Conservation (phyloP, 169 alveolate species). For the Plasmodium coatneyi region DNA sequence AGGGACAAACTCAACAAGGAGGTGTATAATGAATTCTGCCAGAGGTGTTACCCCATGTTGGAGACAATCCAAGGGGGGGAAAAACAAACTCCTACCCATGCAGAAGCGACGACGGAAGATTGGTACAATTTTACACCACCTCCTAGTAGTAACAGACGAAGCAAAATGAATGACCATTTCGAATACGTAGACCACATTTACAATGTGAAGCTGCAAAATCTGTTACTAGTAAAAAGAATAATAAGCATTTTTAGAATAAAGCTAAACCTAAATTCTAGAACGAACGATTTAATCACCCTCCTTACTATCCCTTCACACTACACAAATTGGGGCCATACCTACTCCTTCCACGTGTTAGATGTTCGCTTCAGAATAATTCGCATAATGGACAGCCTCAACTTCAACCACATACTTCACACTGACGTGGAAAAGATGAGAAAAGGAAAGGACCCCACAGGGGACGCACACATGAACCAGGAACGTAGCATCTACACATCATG, state of each 20-base stretch:
- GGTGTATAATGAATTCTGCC: neutral
- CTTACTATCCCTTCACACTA: constrained; percentile 60
- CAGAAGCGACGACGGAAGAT: neutral
- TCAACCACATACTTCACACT: neutral
- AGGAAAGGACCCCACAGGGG: neutral
- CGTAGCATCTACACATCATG: constrained; percentile 17
- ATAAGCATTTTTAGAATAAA: constrained; percentile 58
- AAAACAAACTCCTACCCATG: neutral
- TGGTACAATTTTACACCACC: neutral
- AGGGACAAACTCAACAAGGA: constrained; percentile 4
- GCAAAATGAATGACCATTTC: neutral
- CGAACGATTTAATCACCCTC: constrained; percentile 45
- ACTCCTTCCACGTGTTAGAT: constrained; percentile 67
- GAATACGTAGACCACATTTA: constrained; percentile 32
- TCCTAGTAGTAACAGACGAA: neutral
- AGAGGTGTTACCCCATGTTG: neutral
- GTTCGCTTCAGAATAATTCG: constrained; percentile 54
- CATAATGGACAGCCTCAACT: constrained; percentile 42
- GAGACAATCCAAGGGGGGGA: neutral
- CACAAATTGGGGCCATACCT: constrained; percentile 55
- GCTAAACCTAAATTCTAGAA: constrained; percentile 25
- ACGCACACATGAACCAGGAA: neutral
- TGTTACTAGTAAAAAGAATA: constrained; percentile 57
- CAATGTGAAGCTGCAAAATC: constrained; percentile 41
- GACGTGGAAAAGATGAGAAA: neutral